phyloP scores from a whole-genome alignment of 495 filamentous ascomycete genomes.

The Talaromyces proteolyticus region DNA sequence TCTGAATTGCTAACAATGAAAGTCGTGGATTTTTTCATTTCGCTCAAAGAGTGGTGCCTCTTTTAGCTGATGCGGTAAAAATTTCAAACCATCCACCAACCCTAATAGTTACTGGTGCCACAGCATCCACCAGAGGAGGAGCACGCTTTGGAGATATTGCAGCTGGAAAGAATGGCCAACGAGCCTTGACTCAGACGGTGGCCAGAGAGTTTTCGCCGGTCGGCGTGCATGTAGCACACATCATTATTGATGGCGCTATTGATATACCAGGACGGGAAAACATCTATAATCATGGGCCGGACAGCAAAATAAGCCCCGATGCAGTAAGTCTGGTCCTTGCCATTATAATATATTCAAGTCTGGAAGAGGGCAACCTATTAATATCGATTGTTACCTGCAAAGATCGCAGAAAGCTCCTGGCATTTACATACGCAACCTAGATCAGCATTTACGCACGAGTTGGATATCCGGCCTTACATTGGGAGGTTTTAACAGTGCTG shows the following conservation, averaged over 20 bases:
- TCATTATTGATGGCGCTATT: slow-evolving; percentile 71
- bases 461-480: slow-evolving; percentile 59
- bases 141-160: slow-evolving; percentile 57
- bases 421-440: slow-evolving; percentile 63
- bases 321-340: too few relatives aligned
- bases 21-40: slow-evolving; percentile 64
- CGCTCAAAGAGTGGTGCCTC: slow-evolving; percentile 56
- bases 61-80: slow-evolving; percentile 40
- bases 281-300: background rate
- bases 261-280: slow-evolving; percentile 28
- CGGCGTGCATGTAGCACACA: slow-evolving; percentile 71
- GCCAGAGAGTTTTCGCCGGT: slow-evolving; percentile 72
- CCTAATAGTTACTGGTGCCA: slow-evolving; percentile 68
- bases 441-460: slow-evolving; percentile 61
- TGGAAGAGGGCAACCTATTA: too few relatives aligned
- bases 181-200: slow-evolving; percentile 61
- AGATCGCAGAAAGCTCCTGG: slow-evolving; percentile 77
- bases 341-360: too few relatives aligned
- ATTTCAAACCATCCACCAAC: slow-evolving; percentile 51
- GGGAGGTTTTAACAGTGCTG: too few relatives aligned
- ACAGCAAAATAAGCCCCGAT: too few relatives aligned
- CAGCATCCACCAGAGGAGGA: slow-evolving; percentile 60
- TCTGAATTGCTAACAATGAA: slow-evolving; percentile 53
- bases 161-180: slow-evolving; percentile 62
- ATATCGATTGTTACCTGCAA: background rate